Conservation (phyloP, 106 monocot species). For the Acanthochlamys bracteata region DNA sequence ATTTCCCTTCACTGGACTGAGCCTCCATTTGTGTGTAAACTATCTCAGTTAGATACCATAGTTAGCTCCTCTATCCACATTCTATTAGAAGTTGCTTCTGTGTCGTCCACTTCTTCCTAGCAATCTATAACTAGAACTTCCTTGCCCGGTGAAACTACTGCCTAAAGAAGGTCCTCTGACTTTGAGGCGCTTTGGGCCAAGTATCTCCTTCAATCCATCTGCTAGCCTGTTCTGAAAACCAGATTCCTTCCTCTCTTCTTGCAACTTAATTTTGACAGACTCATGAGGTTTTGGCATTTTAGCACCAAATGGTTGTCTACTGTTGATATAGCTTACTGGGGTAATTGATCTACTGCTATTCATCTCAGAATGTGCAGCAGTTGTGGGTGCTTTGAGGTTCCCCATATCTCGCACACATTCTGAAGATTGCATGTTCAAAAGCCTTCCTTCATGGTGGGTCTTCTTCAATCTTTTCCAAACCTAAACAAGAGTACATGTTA, state of each 20-base stretch:
- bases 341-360: not conserved
- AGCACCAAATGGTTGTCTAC: not conserved
- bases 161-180: slow-evolving; percentile 16
- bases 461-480: slow-evolving; percentile 21
- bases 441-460: not conserved
- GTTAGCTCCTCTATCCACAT: slow-evolving; percentile 9
- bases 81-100: not conserved
- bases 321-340: slow-evolving; percentile 1
- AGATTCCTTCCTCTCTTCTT: slow-evolving; percentile 5
- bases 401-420: not conserved
- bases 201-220: not conserved
- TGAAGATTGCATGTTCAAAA: not conserved
- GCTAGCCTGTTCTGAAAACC: slow-evolving; percentile 2
- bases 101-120: not conserved
- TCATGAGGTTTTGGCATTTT: not conserved
- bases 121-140: slow-evolving; percentile 7
- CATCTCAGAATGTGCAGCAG: not conserved
- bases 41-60: slow-evolving; percentile 2
- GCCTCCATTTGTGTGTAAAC: slow-evolving; percentile 3
- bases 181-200: slow-evolving; percentile 20
- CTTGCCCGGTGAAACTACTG: not conserved
- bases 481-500: slow-evolving; percentile 7
- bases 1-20: slow-evolving; percentile 3
- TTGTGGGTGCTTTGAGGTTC: not conserved
- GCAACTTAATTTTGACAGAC: not conserved